These are phyloP conservation scores for Porcisia hertigi DNA, from an alignment of 208 protist species.

Conservation along the genomic window DNA sequence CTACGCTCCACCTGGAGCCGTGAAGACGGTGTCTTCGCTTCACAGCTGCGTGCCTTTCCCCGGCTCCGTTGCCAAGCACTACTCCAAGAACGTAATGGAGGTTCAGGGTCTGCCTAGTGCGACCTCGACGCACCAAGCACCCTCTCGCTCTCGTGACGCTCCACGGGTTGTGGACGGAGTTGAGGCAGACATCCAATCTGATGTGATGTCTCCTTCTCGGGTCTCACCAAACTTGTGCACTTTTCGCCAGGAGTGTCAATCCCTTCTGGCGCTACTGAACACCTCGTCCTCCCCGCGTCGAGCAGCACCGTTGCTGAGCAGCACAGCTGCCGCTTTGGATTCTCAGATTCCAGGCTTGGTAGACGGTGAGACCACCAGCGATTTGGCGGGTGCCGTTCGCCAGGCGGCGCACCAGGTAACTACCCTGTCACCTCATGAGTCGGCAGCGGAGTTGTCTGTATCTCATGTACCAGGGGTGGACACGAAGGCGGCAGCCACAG, in stretches of 20 bases:
- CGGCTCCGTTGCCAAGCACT: no score
- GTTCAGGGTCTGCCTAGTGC: constrained; percentile 6
- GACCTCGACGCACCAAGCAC: neutral
- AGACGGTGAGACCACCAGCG: neutral
- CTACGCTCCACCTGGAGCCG: constrained; percentile 14
- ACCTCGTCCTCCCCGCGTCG: constrained; percentile 2
- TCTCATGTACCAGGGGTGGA: neutral
- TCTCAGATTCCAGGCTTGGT: neutral
- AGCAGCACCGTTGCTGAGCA: neutral
- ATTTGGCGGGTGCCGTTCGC: neutral
- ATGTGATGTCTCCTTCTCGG: constrained; percentile 11
- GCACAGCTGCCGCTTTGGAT: neutral
- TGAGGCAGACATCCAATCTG: constrained; percentile 24
- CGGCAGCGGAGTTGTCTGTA: neutral
- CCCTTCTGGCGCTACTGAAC: constrained; percentile 30
- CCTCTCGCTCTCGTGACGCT: neutral
- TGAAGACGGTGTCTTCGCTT: neutral
- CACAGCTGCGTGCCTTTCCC: neutral
- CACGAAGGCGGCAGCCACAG: neutral
- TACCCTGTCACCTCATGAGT: neutral
- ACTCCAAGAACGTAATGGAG: constrained; percentile 19
- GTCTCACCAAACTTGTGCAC: constrained; percentile 28
- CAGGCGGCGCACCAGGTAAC: neutral
- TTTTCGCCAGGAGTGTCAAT: constrained; percentile 38
- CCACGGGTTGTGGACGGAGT: constrained; percentile 5